Percentiles rank a stretch among this genome's conserved stretches.
Evolutionary conservation across 257 asterid genomes (phyloP).

Genomic region (Catharanthus roseus): DNA sequence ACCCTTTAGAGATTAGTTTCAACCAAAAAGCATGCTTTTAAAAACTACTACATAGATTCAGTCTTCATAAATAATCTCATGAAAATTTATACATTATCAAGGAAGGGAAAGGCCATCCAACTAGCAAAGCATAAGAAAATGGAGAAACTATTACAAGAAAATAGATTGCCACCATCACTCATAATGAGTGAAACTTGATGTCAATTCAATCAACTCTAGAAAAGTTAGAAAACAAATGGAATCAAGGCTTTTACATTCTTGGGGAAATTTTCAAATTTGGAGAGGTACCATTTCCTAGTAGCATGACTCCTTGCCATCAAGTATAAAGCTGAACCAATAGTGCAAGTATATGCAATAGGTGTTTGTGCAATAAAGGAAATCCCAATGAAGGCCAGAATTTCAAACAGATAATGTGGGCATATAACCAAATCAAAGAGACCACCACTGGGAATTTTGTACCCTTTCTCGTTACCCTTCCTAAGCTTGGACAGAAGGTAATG

Average conservation of each 20-base stretch:
- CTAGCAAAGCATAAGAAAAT: not conserved
- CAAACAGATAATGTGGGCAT: conserved; percentile 78
- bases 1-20: too few relatives aligned
- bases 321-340: conserved; percentile 40
- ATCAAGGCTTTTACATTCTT: conserved; percentile 56
- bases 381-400: conserved; percentile 43
- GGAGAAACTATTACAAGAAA: not conserved
- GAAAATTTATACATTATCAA: too few relatives aligned
- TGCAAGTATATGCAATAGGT: conserved; percentile 22
- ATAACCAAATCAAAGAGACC: conserved; percentile 55
- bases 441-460: conserved; percentile 60
- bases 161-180: not conserved
- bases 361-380: conserved; percentile 54
- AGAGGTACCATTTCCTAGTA: conserved; percentile 64
- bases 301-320: conserved; percentile 48
- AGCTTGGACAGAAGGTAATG: conserved; percentile 62
- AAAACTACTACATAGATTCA: too few relatives aligned
- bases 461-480: conserved; percentile 40
- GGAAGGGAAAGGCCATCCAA: not conserved
- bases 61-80: too few relatives aligned
- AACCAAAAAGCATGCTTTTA: too few relatives aligned
- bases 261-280: conserved; percentile 68
- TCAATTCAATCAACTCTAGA: not conserved
- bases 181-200: not conserved
- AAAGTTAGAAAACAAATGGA: conserved; percentile 51